Evolutionary conservation across 2,329 filamentous ascomycete species (phyloP), one percentile per base, ranked within the genome.

Genomic region (Colletotrichum sublineola): DNA sequence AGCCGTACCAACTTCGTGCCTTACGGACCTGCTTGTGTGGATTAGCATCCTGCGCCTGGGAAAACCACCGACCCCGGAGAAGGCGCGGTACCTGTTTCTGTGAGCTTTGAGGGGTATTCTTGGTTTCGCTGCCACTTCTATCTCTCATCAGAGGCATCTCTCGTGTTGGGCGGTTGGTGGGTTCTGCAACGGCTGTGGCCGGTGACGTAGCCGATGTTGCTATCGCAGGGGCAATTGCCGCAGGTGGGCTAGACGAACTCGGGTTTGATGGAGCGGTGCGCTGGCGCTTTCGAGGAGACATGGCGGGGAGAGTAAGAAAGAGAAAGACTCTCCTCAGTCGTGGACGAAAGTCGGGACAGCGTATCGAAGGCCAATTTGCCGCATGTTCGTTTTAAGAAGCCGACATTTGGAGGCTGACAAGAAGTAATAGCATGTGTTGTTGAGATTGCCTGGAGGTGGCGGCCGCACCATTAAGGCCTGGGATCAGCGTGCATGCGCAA

Each of bases 1-100:
- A 88, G 65, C 88, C 88, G 78, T 91, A 91, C 90, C 89, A 92
- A 78, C 89, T 91, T 60, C 83, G 83, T 11, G 85, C 80, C 77
- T 89, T 89, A 71, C 84, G 85, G 48, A 86, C 80, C 87, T 89
- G 75, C 1, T 53, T 71, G 24, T 44, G 33, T 7, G 29, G 20
- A 29, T 73, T 61, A 73, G 60, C 57, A 50, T 12, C 31, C 48
- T 42, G 55, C 29, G 58, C 48, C 40, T 29, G 11, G 18, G 33
- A 24, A 64, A 44, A 24, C 12, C 40, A 33, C 31, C 38, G 36
- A 44, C 24, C 24, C 14, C n/a, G 29, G 31, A 11, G 11, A 11
- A 33, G 40, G 2, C 31, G 18, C 20, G 24, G 29, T 62, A 76
- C 75, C 63, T 74, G 71, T 68, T 75, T 75, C 9, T 73, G 68